A percentile compares a stretch with the other conserved stretches of the same genome.
These are phyloP conservation scores for Globomyces sp. DNA, from an alignment of 371 early-diverging fungal genomes.

Conservation along the genomic window DNA sequence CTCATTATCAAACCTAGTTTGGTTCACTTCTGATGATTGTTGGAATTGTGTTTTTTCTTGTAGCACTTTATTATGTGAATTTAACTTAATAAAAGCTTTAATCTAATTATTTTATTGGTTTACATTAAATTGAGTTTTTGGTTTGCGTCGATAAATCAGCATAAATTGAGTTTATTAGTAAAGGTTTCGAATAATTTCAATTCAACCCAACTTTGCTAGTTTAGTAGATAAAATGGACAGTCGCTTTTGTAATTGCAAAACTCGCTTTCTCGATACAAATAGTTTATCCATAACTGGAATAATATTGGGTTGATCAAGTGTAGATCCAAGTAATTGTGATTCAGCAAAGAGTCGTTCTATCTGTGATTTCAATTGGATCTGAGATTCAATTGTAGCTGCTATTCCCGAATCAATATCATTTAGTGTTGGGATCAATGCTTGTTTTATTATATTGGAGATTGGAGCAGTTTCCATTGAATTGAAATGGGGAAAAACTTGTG, in stretches of 20 bases:
- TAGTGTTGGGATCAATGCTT: slow-evolving; percentile 1
- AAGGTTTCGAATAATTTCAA: too few species aligned
- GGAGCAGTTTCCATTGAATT: slow-evolving; percentile 10
- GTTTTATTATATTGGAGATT: slow-evolving; percentile 1
- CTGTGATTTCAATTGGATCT: slow-evolving; percentile 3
- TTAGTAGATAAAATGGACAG: too few species aligned
- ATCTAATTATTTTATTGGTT: too few species aligned
- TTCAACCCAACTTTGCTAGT: too few species aligned
- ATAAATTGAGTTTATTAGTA: too few species aligned
- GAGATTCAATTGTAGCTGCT: slow-evolving; percentile 2
- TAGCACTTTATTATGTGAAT: too few species aligned
- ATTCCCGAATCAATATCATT: background rate
- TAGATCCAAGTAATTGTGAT: slow-evolving; percentile 5
- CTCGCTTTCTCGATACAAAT: background rate
- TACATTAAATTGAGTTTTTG: too few species aligned
- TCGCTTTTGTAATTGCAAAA: background rate
- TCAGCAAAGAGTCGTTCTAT: slow-evolving; percentile 4
- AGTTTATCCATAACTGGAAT: background rate
- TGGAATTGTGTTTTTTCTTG: too few species aligned
- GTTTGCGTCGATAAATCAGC: too few species aligned
- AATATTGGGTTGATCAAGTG: slow-evolving; percentile 5
- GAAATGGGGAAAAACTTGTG: too few species aligned
- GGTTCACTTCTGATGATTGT: background rate
- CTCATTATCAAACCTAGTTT: slow-evolving; percentile 14
- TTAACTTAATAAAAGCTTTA: too few species aligned